Base-by-base conservation (phyloP, 345 rosid species). In the Eucalyptus caleyi region DNA sequence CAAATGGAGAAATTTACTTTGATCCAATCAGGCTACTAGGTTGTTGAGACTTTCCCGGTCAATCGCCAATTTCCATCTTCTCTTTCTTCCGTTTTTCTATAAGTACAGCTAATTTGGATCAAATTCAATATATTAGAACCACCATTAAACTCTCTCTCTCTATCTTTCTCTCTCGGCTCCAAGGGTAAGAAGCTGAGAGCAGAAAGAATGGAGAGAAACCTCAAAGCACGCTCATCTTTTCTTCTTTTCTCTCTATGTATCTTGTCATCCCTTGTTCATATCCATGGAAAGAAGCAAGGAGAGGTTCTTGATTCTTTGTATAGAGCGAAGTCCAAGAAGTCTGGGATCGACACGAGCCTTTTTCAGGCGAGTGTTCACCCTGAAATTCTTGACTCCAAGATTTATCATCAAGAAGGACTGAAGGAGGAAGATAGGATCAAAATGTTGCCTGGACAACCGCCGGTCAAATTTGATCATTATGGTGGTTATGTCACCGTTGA, bases 381-480 rank as follows among this genome's bases (percentile, higher is more conserved):
- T 3, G 90, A 80, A 77, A 49, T 37, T 51, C n/a, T 87, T 34
- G 7, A 24, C 50, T 30, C 80, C 16, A 86, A 37, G 34, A 37
- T 93, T n/a, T 53, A 91, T 86, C 6, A 27, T 19, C 92, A 93
- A 19, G 91, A 88, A 44, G 95, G 94, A 51, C 24, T 90, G 77
- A 96, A 94, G 65, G 96, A 96, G 87, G 90, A 86, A 10, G 98
- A 96, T 44, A 91, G 30, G 89, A 89, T 89, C 30, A 6, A 5
- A 11, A 45, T 10, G n/a, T 86, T 89, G 32, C 91, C 91, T 34
- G 91, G 91, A 47, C 91, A 89, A 21, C 89, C 91, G 34, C 82
- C 40, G 11, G 87, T 87, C 10, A 60, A 87, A 12, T 89, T 89
- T 24, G 62, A 81, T 87, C 91, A 89, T 7, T 89, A 89, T 51